Base-by-base conservation (phyloP, 1,139 yeast species). In the Saccharomyces hybrid region DNA sequence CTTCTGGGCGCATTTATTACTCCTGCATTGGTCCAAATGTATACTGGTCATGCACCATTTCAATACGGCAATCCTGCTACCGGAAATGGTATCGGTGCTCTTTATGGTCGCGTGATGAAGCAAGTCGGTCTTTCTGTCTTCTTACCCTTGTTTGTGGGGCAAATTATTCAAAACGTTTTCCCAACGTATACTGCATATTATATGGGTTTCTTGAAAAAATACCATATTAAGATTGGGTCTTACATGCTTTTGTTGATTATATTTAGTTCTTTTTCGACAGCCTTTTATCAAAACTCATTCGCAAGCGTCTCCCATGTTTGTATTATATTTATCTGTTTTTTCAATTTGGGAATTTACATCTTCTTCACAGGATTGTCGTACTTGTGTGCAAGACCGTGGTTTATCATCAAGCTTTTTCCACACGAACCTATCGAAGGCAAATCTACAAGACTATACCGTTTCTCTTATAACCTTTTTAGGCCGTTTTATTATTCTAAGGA, bases 61-160 rank as follows among this genome's bases (percentile, higher is more conserved):
- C 76, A 73, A 11, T 88, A 84, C 67, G 96, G 93, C 13, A 88
- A 88, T 65, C 97, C 97, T 4, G 82, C 87, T 1, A 70, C 73
- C 52, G 86, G 80, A 1, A 72, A 75, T 26, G 69, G 80, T 3
- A 78, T 88, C 49, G 74, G 75, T 27, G 71, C 75, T n/a, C 79
- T 89, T 54, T 89, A 89, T 69, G 77, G 76, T 23, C 75, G 82
- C 52, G 96, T 88, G 49, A 85, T 89, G 91, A 85, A 87, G 68
- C 96, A 89, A 68, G 75, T 89, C 56, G 96, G 96, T 0, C 75
- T 86, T 31, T 81, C 93, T 7, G 90, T 89, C 3, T 88, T 89
- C 69, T 80, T 88, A 3, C 97, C 97, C 0, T 70, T 88, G 34
- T 83, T 86, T 68, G 91, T 88, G n/a, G 97, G 97, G 0, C 97